Evolutionary conservation across 768 basidiomycete species (phyloP).

Genomic region (Pleurotus djamor): DNA sequence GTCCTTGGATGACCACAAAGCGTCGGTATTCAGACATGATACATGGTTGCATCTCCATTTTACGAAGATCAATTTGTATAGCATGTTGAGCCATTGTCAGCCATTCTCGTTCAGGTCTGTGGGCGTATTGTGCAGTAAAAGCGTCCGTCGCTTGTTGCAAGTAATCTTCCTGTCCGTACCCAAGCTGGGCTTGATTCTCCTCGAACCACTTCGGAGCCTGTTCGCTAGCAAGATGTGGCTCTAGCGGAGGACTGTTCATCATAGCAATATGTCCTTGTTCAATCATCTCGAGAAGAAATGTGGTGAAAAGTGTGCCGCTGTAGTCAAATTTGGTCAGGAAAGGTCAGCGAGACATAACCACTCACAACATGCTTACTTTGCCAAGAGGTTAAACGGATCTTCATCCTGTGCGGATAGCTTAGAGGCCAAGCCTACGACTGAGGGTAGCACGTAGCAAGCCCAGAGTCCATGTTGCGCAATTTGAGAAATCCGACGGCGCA

Average conservation of each 20-base stretch:
- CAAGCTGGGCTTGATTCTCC: conserved; percentile 31
- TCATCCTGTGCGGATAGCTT: conserved; percentile 31
- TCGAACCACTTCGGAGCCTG: conserved; percentile 27
- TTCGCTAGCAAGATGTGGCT: conserved; percentile 18
- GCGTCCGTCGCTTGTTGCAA: conserved; percentile 40
- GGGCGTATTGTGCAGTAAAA: conserved; percentile 35
- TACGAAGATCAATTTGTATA: conserved; percentile 44
- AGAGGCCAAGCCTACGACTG: conserved; percentile 56
- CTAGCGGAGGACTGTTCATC: conserved; percentile 43
- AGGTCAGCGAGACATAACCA: neutral
- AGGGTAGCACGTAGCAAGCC: conserved; percentile 65
- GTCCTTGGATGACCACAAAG: conserved; percentile 55
- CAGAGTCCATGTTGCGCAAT: conserved; percentile 64
- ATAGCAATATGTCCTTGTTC: conserved; percentile 56
- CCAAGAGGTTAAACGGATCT: conserved; percentile 38
- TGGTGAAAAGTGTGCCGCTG: conserved; percentile 39
- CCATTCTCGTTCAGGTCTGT: conserved; percentile 31
- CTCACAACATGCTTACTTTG: conserved; percentile 38
- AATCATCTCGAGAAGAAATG: conserved; percentile 44
- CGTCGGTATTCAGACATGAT: conserved; percentile 64
- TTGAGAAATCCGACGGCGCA: conserved; percentile 45
- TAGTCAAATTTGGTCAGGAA: neutral
- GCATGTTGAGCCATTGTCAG: conserved; percentile 37
- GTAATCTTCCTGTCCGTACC: conserved; percentile 32
- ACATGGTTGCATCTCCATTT: conserved; percentile 60